Percentiles rank a stretch among this genome's conserved stretches.
Conservation (phyloP, 2,329 filamentous ascomycete genomes). For the Fonsecaea pedrosoi region DNA sequence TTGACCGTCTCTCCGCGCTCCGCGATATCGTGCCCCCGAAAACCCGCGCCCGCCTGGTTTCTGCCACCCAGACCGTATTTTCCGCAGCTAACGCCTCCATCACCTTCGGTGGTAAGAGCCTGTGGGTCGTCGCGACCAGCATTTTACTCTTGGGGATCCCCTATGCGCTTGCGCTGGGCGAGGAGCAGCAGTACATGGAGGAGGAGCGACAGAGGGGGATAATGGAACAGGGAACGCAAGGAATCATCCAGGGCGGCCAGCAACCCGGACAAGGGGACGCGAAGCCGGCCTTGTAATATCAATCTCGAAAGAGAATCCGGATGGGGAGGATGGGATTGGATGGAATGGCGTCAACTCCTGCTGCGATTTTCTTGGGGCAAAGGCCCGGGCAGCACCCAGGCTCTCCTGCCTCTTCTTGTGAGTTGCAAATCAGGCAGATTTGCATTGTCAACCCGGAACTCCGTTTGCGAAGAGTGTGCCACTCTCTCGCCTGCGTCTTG, state of each 20-base stretch:
- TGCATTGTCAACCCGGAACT: background rate
- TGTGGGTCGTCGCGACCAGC: slow-evolving; percentile 90
- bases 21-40: slow-evolving; percentile 78
- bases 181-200: slow-evolving; percentile 95
- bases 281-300: slow-evolving; percentile 33
- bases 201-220: slow-evolving; percentile 98
- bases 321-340: background rate
- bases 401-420: background rate
- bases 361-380: too few relatives aligned
- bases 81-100: slow-evolving; percentile 55
- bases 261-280: slow-evolving; percentile 26
- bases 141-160: slow-evolving; percentile 90
- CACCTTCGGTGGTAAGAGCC: slow-evolving; percentile 77
- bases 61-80: slow-evolving; percentile 58
- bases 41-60: slow-evolving; percentile 71
- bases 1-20: slow-evolving; percentile 74
- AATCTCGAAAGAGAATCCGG: background rate
- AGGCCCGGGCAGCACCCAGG: background rate
- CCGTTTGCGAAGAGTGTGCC: too few relatives aligned
- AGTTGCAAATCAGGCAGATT: background rate
- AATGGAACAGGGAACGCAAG: slow-evolving; percentile 72
- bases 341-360: too few relatives aligned
- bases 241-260: slow-evolving; percentile 30
- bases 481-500: too few relatives aligned
- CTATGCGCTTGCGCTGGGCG: slow-evolving; percentile 88